Base-by-base conservation (phyloP, 768 basidiomycete genomes). In the Hysterangium stoloniferum region DNA sequence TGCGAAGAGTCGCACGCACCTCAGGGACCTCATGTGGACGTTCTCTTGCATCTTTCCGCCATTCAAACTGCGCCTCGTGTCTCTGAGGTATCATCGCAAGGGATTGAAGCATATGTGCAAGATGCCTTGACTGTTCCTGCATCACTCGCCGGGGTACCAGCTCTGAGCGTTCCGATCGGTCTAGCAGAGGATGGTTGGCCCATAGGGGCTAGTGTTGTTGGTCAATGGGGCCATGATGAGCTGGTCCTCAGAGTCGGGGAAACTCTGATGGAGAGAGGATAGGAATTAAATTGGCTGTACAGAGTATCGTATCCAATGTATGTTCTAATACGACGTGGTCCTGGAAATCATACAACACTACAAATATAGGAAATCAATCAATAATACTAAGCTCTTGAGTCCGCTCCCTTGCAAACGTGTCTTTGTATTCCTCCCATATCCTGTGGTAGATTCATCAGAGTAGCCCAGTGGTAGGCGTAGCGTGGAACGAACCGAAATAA, bases 401-500 rank as follows among this genome's bases (percentile, higher is more conserved):
- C 36, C 93, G 75, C 25, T 88, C 74, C 61, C 87, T 83, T 28
- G 94, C 94, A 60, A 94, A 96, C 48, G 84, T 76, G 61, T 97
- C 86, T 66, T 98, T 98, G 71, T 97, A 95, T 6, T 84, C 82
- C 62, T 98, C 78, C 94, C 94, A 98, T 56, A 97, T 95, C 44
- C 93, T 96, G 58, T 24, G 13, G 28, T 17, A 9, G 11, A 22
- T 11, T 20, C 4, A 27, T 6, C 11, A 20, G 22, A 6, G 11
- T 11, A 17, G 22, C 19, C 29, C 25, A 15, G 48, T 32, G 31
- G 20, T 20, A 32, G 17, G 22, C 44, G 29, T 27, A 3, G n/a
- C 20, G 24, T 11, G 8, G 17, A 17, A 27, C 83, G 48, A 45
- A 92, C 93, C 91, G 73, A 58, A 86, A 83, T 31, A 98, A 72